Base-by-base conservation (phyloP, 257 asterid genomes). In the Ilex asprella region DNA sequence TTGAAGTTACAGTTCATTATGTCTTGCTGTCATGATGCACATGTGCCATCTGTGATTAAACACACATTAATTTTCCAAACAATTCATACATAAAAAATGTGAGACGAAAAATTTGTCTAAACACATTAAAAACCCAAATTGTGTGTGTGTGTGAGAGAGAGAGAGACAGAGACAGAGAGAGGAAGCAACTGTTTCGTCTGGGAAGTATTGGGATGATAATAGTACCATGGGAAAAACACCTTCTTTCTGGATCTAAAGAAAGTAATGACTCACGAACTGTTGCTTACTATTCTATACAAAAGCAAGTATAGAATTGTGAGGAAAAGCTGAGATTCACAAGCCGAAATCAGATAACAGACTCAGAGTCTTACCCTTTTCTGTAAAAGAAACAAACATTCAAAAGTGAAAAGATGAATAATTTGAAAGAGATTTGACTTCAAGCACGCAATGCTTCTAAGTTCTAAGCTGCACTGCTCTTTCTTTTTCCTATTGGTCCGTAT, bases 321-420 rank as follows among this genome's bases (percentile, higher is more conserved):
- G 21, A 44, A 55, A 44, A 6, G 15, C 46, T 32, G 63, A 69
- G 74, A 43, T 15, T 39, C 55, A 31, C 41, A 35, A 6, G 13
- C 54, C 14, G 15, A 46, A 7, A 15, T 50, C 39, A 46, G 49
- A 13, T 16, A 30, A 5, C 58, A 39, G 64, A 47, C 49, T 55
- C 50, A 61, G 47, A 53, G 29, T 21, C 27, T 21, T 41, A 53
- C 27, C 6, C 70, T 56, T 57, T 57, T 61, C 39, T 56, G 63
- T 16, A 47, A 31, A 57, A 14, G 52, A 46, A 14, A 3, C 52
- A 46, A 46, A 41, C 7, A 6, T 41, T 41, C 47, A 41, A 41
- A 41, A 41, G 12, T 41, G 47, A 41, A 41, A 41, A 41, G 47
- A 11, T 41, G 47, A 7, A 21, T 21, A 21, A 21, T 21, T 21